Conservation (phyloP, 345 rosid species). For the Aegle marmelos region DNA sequence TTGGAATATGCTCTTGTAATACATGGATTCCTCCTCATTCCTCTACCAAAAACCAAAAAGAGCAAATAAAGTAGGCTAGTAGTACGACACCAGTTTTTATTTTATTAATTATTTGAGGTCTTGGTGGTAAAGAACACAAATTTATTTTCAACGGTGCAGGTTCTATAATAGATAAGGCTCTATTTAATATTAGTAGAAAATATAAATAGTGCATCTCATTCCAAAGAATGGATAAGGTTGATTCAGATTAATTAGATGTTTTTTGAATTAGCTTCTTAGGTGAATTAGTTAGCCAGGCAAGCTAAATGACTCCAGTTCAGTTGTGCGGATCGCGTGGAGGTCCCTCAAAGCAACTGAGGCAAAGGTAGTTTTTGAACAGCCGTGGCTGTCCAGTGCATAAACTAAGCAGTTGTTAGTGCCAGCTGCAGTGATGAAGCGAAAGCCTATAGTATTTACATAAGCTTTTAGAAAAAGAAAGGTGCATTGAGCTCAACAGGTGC, state of each 20-base stretch:
- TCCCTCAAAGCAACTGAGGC: background rate
- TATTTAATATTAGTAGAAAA: too few relatives aligned
- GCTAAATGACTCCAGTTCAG: background rate
- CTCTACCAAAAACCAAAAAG: background rate
- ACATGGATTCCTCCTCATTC: background rate
- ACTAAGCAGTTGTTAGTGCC: conserved; percentile 1
- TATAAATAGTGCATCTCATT: too few relatives aligned
- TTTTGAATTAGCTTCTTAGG: background rate
- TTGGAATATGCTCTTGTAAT: background rate
- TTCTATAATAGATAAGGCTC: too few relatives aligned
- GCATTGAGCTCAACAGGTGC: background rate
- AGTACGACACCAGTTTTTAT: too few relatives aligned
- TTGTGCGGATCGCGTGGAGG: background rate
- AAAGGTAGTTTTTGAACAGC: background rate
- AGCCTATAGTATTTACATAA: conserved; percentile 12
- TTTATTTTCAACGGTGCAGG: too few relatives aligned
- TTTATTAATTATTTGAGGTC: too few relatives aligned
- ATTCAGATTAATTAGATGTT: background rate
- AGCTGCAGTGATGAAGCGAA: background rate
- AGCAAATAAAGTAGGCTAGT: background rate
- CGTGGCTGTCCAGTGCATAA: background rate
- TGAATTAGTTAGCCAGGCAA: background rate
- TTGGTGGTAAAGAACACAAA: too few relatives aligned
- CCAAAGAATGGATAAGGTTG: background rate
- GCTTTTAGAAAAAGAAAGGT: background rate